Evolutionary conservation across 75 land plant genomes (phyloP).

Genomic region (Chamaecyparis obtusa): DNA sequence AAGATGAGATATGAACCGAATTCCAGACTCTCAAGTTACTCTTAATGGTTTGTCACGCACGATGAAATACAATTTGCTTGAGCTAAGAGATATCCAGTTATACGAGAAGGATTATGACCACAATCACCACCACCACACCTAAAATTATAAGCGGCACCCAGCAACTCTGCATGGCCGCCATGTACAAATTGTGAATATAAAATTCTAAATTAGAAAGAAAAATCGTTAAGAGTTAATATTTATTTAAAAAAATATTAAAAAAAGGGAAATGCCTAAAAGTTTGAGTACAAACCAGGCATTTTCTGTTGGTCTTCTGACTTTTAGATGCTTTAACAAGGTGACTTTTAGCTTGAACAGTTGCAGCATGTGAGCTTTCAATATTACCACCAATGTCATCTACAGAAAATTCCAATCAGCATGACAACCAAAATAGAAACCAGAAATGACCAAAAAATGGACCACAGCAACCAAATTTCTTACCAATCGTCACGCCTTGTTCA

Average conservation of each 20-base stretch:
- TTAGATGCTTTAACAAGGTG: conserved; percentile 75
- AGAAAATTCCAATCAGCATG: not conserved
- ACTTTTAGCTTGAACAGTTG: conserved; percentile 56
- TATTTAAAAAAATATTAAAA: not conserved
- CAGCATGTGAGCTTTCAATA: conserved; percentile 45
- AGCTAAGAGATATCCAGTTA: conserved; percentile 10
- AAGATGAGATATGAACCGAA: not conserved
- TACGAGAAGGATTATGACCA: conserved; percentile 45
- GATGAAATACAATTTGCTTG: not conserved
- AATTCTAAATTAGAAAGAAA: not conserved
- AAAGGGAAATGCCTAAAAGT: conserved; percentile 6
- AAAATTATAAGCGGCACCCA: conserved; percentile 53
- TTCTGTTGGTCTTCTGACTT: conserved; percentile 49
- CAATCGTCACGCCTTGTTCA: conserved; percentile 73
- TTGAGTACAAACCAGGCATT: conserved; percentile 44
- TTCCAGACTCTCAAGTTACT: not conserved
- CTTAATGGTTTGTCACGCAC: not conserved
- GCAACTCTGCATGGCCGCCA: conserved; percentile 36
- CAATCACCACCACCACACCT: conserved; percentile 47
- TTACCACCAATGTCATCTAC: conserved; percentile 70
- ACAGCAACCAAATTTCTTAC: conserved; percentile 26
- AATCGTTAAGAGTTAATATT: not conserved
- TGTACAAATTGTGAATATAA: not conserved
- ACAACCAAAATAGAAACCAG: not conserved
- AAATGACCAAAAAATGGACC: not conserved